Conservation (phyloP, 257 asterid species). For the Gardenia jasminoides region DNA sequence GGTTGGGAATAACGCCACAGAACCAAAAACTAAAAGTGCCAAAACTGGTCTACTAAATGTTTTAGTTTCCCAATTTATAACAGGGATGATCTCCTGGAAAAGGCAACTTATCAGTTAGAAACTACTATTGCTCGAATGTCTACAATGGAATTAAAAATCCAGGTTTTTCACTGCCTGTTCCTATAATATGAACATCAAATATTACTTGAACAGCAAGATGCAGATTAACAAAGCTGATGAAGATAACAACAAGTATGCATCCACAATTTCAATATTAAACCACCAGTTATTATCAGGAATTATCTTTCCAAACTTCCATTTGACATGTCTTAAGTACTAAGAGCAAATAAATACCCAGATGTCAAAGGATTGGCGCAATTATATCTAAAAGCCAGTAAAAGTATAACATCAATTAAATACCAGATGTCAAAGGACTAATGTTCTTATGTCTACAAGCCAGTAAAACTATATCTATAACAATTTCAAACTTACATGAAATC, state of each 20-base stretch:
- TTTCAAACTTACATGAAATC: neutral
- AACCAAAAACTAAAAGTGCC: constrained; percentile 31
- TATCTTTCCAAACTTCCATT: neutral
- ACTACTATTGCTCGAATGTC: neutral
- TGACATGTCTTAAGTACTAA: neutral
- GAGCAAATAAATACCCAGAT: neutral
- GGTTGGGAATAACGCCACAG: constrained; percentile 35
- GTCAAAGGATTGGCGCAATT: neutral
- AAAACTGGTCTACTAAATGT: constrained; percentile 33
- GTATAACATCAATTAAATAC: neutral
- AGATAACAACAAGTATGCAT: neutral
- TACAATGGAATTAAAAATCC: neutral
- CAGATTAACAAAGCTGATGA: neutral
- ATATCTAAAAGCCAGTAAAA: neutral
- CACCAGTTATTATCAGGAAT: too few species aligned
- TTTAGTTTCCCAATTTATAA: constrained; percentile 33
- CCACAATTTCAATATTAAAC: neutral
- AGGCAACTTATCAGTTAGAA: constrained; percentile 3
- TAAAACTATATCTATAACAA: neutral
- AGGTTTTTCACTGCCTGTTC: neutral
- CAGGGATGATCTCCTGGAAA: constrained; percentile 32
- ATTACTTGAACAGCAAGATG: neutral
- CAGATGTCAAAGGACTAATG: neutral
- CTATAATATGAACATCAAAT: neutral
- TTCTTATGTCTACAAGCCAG: neutral